phyloP scores from a whole-genome alignment of 495 filamentous ascomycete genomes.

The Lophiostoma macrostomum region DNA sequence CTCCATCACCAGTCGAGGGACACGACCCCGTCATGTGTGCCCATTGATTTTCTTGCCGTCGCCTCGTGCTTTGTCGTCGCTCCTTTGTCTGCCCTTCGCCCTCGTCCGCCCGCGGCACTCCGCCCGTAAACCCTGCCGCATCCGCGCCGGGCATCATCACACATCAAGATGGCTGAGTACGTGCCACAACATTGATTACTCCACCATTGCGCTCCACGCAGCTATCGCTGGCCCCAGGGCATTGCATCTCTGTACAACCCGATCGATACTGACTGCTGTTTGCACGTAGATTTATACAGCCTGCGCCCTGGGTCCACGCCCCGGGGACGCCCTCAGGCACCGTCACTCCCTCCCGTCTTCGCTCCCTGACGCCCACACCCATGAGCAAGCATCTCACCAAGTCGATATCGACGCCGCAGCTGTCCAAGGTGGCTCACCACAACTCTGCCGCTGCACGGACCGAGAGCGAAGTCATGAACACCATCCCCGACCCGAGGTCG shows the following conservation, averaged over 20 bases:
- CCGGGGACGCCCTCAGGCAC: slow-evolving; percentile 15
- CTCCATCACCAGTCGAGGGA: too few relatives aligned
- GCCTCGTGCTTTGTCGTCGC: slow-evolving; percentile 15
- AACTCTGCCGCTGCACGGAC: not conserved
- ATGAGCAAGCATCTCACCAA: slow-evolving; percentile 30
- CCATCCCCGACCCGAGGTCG: slow-evolving; percentile 36
- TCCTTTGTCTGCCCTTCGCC: slow-evolving; percentile 26
- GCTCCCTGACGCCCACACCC: slow-evolving; percentile 25
- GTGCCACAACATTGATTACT: slow-evolving; percentile 5
- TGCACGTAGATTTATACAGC: slow-evolving; percentile 18
- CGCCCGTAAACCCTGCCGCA: slow-evolving; percentile 13
- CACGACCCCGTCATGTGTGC: slow-evolving; percentile 3
- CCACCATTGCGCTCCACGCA: not conserved
- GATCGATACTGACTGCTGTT: not conserved
- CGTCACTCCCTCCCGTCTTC: slow-evolving; percentile 26
- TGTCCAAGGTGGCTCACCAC: slow-evolving; percentile 18
- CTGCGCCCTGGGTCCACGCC: slow-evolving; percentile 23
- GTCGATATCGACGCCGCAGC: slow-evolving; percentile 32
- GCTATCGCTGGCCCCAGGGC: too few relatives aligned
- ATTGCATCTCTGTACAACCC: slow-evolving; percentile 1
- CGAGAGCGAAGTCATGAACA: slow-evolving; percentile 34
- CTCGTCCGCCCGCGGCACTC: slow-evolving; percentile 12
- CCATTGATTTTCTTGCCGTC: slow-evolving; percentile 5
- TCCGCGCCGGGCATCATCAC: not conserved
- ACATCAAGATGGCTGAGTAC: slow-evolving; percentile 32